Conservation (phyloP, 441 rosid genomes). For the Geranium incanum region DNA sequence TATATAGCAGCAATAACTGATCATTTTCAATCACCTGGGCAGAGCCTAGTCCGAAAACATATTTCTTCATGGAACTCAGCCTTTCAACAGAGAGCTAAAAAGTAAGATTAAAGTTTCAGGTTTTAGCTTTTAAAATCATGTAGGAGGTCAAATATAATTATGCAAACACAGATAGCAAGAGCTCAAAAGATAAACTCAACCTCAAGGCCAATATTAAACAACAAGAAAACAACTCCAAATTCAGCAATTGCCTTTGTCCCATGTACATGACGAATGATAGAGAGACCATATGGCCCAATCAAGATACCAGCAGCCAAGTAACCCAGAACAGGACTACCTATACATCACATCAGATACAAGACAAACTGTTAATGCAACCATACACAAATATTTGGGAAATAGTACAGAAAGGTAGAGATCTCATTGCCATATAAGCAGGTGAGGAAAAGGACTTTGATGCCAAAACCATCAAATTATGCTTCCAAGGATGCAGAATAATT, state of each 20-base stretch:
- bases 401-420: neutral
- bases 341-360: conserved; percentile 35
- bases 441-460: neutral
- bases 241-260: conserved; percentile 97
- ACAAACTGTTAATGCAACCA: conserved; percentile 15
- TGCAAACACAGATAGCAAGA: conserved; percentile 17
- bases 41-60: conserved; percentile 93
- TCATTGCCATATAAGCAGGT: conserved; percentile 8
- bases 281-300: conserved; percentile 96
- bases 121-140: conserved; percentile 18
- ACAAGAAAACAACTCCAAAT: conserved; percentile 96
- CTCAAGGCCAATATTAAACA: conserved; percentile 90
- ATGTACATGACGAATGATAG: conserved; percentile 91
- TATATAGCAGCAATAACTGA: neutral
- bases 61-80: conserved; percentile 98
- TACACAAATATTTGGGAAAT: conserved; percentile 8
- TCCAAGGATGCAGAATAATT: neutral
- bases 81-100: conserved; percentile 92
- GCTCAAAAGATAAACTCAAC: conserved; percentile 19
- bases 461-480: neutral
- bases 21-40: conserved; percentile 61
- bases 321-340: conserved; percentile 99
- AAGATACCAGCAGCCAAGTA: conserved; percentile 97
- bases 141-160: conserved; percentile 18
- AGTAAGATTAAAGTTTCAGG: conserved; percentile 25